These are phyloP conservation scores for Gossypium aridum DNA, from an alignment of 441 rosid genomes.

Conservation along the genomic window DNA sequence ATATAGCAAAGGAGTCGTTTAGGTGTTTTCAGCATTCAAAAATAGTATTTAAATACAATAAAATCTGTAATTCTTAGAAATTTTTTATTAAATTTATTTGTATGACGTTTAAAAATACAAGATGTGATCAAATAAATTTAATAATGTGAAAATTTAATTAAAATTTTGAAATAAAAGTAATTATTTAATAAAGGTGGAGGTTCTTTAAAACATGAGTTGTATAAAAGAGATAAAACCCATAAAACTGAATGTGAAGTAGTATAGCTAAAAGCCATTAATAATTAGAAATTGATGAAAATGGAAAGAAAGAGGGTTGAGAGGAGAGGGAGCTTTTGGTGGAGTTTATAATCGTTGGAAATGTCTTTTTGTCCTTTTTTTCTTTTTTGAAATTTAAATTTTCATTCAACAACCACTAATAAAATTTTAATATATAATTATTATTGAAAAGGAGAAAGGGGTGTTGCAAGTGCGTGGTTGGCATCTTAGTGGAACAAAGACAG, in stretches of 20 bases:
- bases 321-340: constrained; percentile 10
- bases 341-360: constrained; percentile 3
- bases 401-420: not conserved
- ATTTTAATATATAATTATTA: no score
- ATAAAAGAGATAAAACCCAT: no score
- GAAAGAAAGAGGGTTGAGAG: constrained; percentile 2
- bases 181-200: no score
- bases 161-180: no score
- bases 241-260: no score
- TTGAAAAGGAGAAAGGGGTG: not conserved
- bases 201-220: no score
- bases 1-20: not conserved
- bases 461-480: not conserved
- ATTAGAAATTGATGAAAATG: not conserved
- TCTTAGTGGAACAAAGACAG: not conserved
- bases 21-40: not conserved
- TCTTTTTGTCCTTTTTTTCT: not conserved
- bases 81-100: not conserved
- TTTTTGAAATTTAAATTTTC: not conserved
- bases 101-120: no score
- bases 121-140: not conserved
- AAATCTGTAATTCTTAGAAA: not conserved
- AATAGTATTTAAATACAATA: not conserved
- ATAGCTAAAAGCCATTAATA: not conserved
- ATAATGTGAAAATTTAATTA: no score